These are phyloP conservation scores for Suillus cothurnatus DNA, from an alignment of 768 basidiomycete genomes.

Conservation along the genomic window DNA sequence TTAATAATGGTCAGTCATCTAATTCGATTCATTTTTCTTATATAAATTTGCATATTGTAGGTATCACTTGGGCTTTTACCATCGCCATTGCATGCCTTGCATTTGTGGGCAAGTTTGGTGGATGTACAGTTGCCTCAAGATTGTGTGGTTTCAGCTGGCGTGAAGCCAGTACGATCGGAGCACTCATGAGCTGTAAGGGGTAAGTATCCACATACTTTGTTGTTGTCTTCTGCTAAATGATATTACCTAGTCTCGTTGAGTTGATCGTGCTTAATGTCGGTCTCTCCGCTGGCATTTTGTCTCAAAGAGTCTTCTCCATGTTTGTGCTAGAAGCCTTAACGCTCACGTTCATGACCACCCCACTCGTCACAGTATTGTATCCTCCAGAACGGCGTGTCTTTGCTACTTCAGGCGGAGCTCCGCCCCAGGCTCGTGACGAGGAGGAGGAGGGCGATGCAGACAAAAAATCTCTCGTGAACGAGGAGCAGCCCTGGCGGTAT, in stretches of 20 bases:
- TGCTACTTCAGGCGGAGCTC: slow-evolving; percentile 37
- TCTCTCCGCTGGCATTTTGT: slow-evolving; percentile 75
- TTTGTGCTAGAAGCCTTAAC: slow-evolving; percentile 86
- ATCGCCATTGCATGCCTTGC: slow-evolving; percentile 78
- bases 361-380: slow-evolving; percentile 66
- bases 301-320: slow-evolving; percentile 85
- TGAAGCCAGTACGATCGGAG: slow-evolving; percentile 83
- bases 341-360: slow-evolving; percentile 87
- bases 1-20: slow-evolving; percentile 62
- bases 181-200: slow-evolving; percentile 97
- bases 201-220: slow-evolving; percentile 27
- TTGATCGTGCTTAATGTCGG: slow-evolving; percentile 97
- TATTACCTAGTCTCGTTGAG: slow-evolving; percentile 68
- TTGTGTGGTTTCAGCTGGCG: slow-evolving; percentile 74
- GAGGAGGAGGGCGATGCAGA: slow-evolving; percentile 36
- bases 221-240: slow-evolving; percentile 5
- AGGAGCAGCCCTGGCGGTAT: slow-evolving; percentile 43
- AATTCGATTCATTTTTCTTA: not conserved
- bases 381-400: slow-evolving; percentile 61
- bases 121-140: slow-evolving; percentile 72
- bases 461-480: slow-evolving; percentile 12
- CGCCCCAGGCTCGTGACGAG: slow-evolving; percentile 28
- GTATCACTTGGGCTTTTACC: slow-evolving; percentile 87
- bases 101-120: slow-evolving; percentile 88
- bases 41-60: slow-evolving; percentile 30